A percentile compares a stretch with the other conserved stretches of the same genome.
Evolutionary conservation across 306 rosid species (phyloP).

Genomic region (Carpinus viminea): DNA sequence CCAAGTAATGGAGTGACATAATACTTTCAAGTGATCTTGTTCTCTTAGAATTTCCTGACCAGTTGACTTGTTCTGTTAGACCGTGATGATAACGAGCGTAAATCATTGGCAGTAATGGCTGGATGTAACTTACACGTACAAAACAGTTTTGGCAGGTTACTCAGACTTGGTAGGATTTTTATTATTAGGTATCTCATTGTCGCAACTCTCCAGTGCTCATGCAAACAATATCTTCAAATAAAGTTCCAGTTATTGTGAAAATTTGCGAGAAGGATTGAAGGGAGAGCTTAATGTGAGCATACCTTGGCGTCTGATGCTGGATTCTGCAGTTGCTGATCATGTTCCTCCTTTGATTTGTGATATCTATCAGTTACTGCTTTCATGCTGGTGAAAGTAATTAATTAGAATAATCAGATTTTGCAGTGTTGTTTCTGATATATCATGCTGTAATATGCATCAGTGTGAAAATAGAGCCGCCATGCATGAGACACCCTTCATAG

Average conservation of each 20-base stretch:
- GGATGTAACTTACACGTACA: too few species aligned
- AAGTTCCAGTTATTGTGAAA: constrained; percentile 4
- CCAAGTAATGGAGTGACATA: not conserved
- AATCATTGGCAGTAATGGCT: not conserved
- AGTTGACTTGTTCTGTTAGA: not conserved
- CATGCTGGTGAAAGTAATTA: constrained; percentile 51
- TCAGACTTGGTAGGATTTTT: too few species aligned
- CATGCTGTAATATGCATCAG: not conserved
- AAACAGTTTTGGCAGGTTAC: not conserved
- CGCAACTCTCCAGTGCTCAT: not conserved
- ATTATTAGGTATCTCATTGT: too few species aligned
- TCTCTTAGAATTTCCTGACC: not conserved
- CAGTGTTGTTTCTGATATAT: not conserved
- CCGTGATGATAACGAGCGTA: not conserved
- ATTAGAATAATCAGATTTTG: constrained; percentile 10
- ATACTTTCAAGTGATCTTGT: not conserved
- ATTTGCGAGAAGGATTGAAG: constrained; percentile 16
- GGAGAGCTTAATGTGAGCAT: constrained; percentile 17
- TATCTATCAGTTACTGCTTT: constrained; percentile 61
- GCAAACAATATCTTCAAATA: not conserved
- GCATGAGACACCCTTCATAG: constrained; percentile 3
- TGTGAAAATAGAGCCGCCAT: constrained; percentile 8
- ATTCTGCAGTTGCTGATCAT: constrained; percentile 43
- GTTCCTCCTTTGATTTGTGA: constrained; percentile 52
- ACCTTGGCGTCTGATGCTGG: constrained; percentile 73